Evolutionary conservation across 1,284 basidiomycete genomes (phyloP).

Genomic region (Pascua guehoae): DNA sequence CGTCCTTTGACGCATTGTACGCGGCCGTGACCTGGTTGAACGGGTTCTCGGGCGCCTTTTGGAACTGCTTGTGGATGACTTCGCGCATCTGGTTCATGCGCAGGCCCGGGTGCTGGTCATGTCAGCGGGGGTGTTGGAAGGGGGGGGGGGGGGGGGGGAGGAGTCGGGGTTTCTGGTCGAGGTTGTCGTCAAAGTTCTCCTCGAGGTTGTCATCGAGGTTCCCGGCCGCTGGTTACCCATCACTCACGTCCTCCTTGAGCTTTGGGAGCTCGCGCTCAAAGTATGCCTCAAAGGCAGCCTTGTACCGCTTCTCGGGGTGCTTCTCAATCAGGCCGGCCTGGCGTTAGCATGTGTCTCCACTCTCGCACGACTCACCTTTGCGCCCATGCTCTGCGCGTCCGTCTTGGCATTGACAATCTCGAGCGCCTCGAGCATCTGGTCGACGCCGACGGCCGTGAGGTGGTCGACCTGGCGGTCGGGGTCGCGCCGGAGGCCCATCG

Average conservation of each 20-base stretch:
- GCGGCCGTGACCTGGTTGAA: conserved; percentile 73
- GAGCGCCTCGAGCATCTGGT: conserved; percentile 86
- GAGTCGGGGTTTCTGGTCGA: too few species aligned
- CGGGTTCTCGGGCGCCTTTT: conserved; percentile 52
- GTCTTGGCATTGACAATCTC: conserved; percentile 84
- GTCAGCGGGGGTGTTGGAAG: not conserved
- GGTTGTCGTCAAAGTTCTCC: too few species aligned
- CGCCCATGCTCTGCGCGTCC: conserved; percentile 83
- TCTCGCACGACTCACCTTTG: conserved; percentile 43
- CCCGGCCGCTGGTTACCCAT: too few species aligned
- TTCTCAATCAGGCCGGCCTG: conserved; percentile 81
- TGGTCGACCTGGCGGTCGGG: conserved; percentile 57
- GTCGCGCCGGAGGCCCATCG: conserved; percentile 59
- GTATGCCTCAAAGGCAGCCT: conserved; percentile 90
- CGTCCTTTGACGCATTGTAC: conserved; percentile 79
- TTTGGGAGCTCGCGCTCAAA: conserved; percentile 81
- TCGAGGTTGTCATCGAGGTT: too few species aligned
- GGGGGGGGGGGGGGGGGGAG: too few species aligned
- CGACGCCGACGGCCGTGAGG: conserved; percentile 79
- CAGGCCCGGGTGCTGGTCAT: conserved; percentile 43
- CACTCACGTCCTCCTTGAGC: conserved; percentile 62
- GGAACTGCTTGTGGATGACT: conserved; percentile 48
- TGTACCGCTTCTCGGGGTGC: conserved; percentile 92
- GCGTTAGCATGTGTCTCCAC: conserved; percentile 28
- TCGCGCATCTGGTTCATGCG: conserved; percentile 50